phyloP scores from a whole-genome alignment of 441 rosid species.

The Melastoma candidum region DNA sequence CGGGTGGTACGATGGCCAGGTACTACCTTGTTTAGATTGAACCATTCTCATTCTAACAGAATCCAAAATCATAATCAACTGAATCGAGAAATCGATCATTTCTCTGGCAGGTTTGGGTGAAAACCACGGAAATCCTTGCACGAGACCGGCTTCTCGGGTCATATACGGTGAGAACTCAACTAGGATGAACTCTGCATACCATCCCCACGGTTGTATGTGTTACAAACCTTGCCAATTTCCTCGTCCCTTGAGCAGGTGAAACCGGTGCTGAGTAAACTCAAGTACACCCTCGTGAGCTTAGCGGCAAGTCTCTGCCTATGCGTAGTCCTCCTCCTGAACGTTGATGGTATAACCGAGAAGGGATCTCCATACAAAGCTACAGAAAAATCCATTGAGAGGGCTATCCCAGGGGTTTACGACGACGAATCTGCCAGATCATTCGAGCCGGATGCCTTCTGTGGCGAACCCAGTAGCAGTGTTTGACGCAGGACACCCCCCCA shows the following conservation, averaged over 20 bases:
- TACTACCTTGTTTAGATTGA: slow-evolving; percentile 8
- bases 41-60: too few species aligned
- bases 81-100: neutral
- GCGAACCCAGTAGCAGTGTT: slow-evolving; percentile 34
- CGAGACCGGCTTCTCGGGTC: slow-evolving; percentile 91
- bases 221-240: neutral
- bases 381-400: slow-evolving; percentile 24
- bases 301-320: slow-evolving; percentile 47
- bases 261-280: slow-evolving; percentile 68
- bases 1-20: slow-evolving; percentile 99
- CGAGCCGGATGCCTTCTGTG: slow-evolving; percentile 86
- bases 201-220: neutral
- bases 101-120: slow-evolving; percentile 70
- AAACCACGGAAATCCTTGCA: slow-evolving; percentile 83
- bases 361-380: slow-evolving; percentile 24
- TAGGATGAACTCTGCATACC: neutral
- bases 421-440: slow-evolving; percentile 80
- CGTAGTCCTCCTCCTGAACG: slow-evolving; percentile 35
- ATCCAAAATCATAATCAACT: too few species aligned
- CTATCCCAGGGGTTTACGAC: slow-evolving; percentile 70
- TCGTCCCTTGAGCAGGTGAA: slow-evolving; percentile 44
- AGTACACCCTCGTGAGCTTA: slow-evolving; percentile 59
- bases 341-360: slow-evolving; percentile 28
- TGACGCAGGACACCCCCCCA: too few species aligned
- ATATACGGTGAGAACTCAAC: slow-evolving; percentile 39